Evolutionary conservation across 2,329 filamentous ascomycete genomes (phyloP).

Genomic region (Penicillium palitans): DNA sequence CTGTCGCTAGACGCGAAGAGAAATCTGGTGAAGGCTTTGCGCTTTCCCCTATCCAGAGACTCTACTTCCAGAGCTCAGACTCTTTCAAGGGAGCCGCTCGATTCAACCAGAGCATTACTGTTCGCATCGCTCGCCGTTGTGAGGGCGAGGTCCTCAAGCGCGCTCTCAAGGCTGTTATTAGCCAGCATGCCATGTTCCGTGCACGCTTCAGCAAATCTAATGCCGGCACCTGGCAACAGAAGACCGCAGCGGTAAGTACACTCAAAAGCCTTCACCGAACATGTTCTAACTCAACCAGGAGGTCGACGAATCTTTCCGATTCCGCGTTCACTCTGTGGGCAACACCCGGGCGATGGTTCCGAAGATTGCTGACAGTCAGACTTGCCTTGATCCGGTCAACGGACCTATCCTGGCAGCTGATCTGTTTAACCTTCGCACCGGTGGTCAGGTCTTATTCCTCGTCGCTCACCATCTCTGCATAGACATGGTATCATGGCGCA

Average conservation of each 20-base stretch:
- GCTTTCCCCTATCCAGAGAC: slow-evolving; percentile 38
- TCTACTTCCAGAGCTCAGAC: slow-evolving; percentile 32
- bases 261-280: rapidly evolving
- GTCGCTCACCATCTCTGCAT: slow-evolving; percentile 33
- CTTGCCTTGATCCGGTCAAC: slow-evolving; percentile 33
- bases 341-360: slow-evolving; percentile 27
- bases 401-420: slow-evolving; percentile 43
- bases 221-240: slow-evolving; percentile 32
- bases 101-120: slow-evolving; percentile 40
- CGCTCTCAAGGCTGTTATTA: slow-evolving; percentile 32
- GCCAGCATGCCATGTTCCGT: slow-evolving; percentile 40
- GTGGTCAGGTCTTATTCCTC: slow-evolving; percentile 34
- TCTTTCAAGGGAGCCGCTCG: slow-evolving; percentile 25
- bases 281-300: slow-evolving; percentile 28
- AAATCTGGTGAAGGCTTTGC: slow-evolving; percentile 30
- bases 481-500: slow-evolving; percentile 39
- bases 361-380: slow-evolving; percentile 34
- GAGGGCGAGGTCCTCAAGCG: slow-evolving; percentile 26
- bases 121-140: slow-evolving; percentile 31
- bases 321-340: slow-evolving; percentile 30
- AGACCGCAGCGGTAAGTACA: slow-evolving; percentile 26
- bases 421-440: slow-evolving; percentile 39
- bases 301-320: slow-evolving; percentile 34
- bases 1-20: slow-evolving; percentile 24
- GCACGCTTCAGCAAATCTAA: slow-evolving; percentile 28